Evolutionary conservation across 768 basidiomycete genomes (phyloP).

Genomic region (Grammothele lineata): DNA sequence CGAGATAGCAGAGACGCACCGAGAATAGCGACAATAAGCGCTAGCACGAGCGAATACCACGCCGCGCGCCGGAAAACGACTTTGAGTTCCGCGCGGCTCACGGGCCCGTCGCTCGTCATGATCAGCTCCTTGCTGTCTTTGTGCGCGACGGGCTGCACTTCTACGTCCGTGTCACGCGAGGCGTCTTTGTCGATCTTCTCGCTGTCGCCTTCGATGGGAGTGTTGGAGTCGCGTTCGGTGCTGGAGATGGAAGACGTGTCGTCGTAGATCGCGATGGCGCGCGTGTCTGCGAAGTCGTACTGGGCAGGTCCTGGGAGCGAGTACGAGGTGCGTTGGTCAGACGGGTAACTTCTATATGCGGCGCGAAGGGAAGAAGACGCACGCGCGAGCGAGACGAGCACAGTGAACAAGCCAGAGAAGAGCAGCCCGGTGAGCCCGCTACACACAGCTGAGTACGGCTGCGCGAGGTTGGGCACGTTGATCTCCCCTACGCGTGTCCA

Average conservation of each 20-base stretch:
- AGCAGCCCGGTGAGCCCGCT: constrained; percentile 30
- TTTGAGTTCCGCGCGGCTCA: constrained; percentile 15
- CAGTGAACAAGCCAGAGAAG: constrained; percentile 29
- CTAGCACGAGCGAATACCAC: constrained; percentile 26
- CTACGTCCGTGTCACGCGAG: no score
- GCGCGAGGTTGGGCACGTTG: constrained; percentile 30
- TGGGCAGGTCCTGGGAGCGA: constrained; percentile 24
- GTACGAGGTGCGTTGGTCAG: no score
- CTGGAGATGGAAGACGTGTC: neutral
- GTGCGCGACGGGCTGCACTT: neutral
- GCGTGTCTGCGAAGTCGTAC: constrained; percentile 32
- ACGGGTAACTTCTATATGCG: neutral
- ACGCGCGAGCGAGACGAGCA: constrained; percentile 28
- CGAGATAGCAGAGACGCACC: constrained; percentile 13
- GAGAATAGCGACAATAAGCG: constrained; percentile 25
- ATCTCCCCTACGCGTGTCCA: constrained; percentile 22
- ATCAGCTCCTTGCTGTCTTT: neutral
- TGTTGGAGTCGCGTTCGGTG: neutral
- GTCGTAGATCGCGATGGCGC: constrained; percentile 28
- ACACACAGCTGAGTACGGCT: constrained; percentile 33
- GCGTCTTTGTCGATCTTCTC: no score
- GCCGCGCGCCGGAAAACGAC: constrained; percentile 27
- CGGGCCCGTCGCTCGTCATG: neutral
- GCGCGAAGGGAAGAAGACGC: constrained; percentile 1
- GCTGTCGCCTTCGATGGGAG: no score